Base-by-base conservation (phyloP, 805 yeast species). In the Wickerhamomyces mucosus region DNA sequence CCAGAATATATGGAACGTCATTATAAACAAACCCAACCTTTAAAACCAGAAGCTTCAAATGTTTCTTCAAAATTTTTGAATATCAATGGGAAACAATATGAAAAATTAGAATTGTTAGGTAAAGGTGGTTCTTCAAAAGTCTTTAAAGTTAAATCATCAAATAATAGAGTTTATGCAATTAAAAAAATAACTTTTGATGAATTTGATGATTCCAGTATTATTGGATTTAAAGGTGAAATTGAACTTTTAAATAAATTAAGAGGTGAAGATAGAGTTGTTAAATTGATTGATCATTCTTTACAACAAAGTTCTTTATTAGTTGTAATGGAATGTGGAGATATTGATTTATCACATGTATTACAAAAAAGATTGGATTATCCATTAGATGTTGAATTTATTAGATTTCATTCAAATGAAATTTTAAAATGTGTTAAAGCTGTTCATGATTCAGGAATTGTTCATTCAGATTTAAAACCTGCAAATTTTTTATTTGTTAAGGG, bases 241-340 rank as follows among this genome's bases (percentile, higher is more conserved):
- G 82, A 78, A 35, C 63, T 89, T 21, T 56, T 89, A 35, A 59
- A 68, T 15, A 70, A 71, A 41, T 59, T 92, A 16, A 62, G 67
- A 34, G 58, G 65, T 23, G 69, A 77, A 42, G 69, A 70, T 21
- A 60, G 96, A 31, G 96, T 89, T 5, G 95, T 92, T 4, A 67
- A 72, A 45, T 61, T 89, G 27, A 58, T 80, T 21, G 95, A 85
- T 47, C 72, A 79, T 53, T 75, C 78, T n/a, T 62, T 85, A 41
- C 64, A 66, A 4, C 73, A 69, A 18, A 75, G 80, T 0, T 66
- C 75, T 2, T 63, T 89, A 21, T 66, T 69, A 46, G 59, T 89
- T 39, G 81, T 86, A 3, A 84, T 89, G 95, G 97, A 92, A 55
- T 83, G 94, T 50, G 97, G 97, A 15, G 95, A 89, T 39, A 71